phyloP scores from a whole-genome alignment of 1,139 yeast genomes.

The Pichia sp. region DNA sequence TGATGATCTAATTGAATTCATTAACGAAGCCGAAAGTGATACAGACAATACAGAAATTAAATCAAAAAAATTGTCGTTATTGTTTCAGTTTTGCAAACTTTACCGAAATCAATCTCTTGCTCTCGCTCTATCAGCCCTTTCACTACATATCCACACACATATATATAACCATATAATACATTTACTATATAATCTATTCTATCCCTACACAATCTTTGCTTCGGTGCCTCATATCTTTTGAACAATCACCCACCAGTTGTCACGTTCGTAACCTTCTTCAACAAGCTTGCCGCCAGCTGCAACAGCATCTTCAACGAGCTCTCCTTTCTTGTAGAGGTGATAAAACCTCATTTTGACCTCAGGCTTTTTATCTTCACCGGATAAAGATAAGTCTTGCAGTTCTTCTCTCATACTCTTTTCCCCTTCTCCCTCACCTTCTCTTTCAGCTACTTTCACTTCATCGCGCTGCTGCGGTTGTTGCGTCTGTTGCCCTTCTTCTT shows the following conservation, averaged over 20 bases:
- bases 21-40: too few species aligned
- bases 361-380: conserved; percentile 20
- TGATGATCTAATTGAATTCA: neutral
- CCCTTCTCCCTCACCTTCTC: neutral
- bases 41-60: neutral
- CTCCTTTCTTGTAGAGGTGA: conserved; percentile 80
- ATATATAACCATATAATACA: too few species aligned
- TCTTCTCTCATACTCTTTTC: conserved; percentile 13
- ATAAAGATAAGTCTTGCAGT: neutral
- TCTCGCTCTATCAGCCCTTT: too few species aligned
- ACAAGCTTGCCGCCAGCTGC: conserved; percentile 62
- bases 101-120: too few species aligned
- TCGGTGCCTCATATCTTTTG: conserved; percentile 19
- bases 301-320: conserved; percentile 58
- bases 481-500: neutral
- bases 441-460: neutral
- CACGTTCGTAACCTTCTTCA: conserved; percentile 79
- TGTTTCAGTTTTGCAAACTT: conserved; percentile 3
- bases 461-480: too few species aligned
- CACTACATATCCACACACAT: too few species aligned
- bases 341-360: conserved; percentile 75
- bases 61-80: conserved; percentile 3
- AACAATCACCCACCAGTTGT: conserved; percentile 84
- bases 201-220: too few species aligned
- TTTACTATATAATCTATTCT: too few species aligned